Conservation (phyloP, 306 rosid genomes). For the Ormosia emarginata region DNA sequence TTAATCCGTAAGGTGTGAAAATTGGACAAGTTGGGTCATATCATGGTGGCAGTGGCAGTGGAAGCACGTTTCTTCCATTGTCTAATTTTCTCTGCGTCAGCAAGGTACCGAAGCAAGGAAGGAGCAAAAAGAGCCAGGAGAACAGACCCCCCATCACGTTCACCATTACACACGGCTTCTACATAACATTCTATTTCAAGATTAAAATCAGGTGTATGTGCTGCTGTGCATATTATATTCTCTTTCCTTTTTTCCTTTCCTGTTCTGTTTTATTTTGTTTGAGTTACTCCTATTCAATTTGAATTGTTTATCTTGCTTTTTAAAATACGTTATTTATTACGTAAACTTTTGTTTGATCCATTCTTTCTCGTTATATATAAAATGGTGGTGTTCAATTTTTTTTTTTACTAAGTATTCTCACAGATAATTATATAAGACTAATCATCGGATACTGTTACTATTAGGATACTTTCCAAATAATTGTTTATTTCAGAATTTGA, state of each 20-base stretch:
- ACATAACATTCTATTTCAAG: too few relatives aligned
- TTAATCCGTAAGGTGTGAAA: too few relatives aligned
- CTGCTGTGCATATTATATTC: neutral
- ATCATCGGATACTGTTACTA: too few relatives aligned
- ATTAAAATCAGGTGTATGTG: neutral
- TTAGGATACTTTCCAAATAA: too few relatives aligned
- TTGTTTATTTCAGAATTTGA: too few relatives aligned
- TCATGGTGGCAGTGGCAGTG: neutral
- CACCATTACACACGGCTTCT: neutral
- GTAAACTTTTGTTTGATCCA: too few relatives aligned
- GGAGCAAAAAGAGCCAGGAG: neutral
- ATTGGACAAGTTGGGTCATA: too few relatives aligned
- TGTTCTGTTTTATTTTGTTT: neutral
- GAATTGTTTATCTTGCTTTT: neutral
- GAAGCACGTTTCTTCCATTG: neutral
- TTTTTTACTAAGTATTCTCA: too few relatives aligned
- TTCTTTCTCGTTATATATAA: too few relatives aligned
- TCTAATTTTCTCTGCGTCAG: neutral
- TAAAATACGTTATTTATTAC: too few relatives aligned
- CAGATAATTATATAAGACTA: too few relatives aligned
- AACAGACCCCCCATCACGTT: neutral
- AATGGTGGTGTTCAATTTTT: too few relatives aligned
- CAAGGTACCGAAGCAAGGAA: neutral
- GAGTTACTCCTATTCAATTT: neutral
- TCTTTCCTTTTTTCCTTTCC: neutral